Evolutionary conservation across 2,329 filamentous ascomycete species (phyloP), one percentile per base, ranked within the genome.

Genomic region (Scedosporium apiospermum): DNA sequence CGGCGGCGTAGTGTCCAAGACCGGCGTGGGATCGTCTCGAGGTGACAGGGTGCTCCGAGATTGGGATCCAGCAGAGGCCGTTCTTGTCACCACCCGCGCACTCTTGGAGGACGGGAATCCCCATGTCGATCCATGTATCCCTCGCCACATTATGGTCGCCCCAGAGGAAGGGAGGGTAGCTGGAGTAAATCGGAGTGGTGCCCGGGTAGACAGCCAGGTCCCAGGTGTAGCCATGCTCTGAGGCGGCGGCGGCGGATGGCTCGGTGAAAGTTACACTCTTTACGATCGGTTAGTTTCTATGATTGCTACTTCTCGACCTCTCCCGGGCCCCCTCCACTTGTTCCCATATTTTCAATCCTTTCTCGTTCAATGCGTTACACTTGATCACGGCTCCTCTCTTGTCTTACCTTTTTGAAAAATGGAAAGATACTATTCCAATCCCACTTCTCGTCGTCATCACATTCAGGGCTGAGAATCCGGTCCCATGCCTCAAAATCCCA

Each of bases 401-500:
- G 1, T 16, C 59, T 27, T 27, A 69, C 72, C 68, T 76, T 76
- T 58, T 70, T 69, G 62, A 75, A 76, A 63, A 69, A 72, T 6
- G 74, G 72, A 6, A 71, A 67, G 30, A 76, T 67, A 21, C 68
- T 68, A 3, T 70, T 65, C 72, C 74, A 76, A 57, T 72, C 68
- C 75, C 75, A 76, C 5, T 68, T 65, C 4, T 21, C 63, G 53
- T 42, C 21, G 27, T 61, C 57, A 38, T 66, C 64, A 16, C 67
- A 63, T 9, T 69, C 63, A 26, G 58, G 63, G 44, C 71, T 71
- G 0, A 69, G 69, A 16, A 73, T 65, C 1, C 65, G 66, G 27
- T 68, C 67, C 74, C 74, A 76, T 14, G 71, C 70, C 60, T 76
- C 70, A 57, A 72, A 72, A 65, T 76, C 74, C 63, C 67, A 67